Conservation (phyloP, 2,329 filamentous ascomycete species). For the Amphichorda felina region DNA sequence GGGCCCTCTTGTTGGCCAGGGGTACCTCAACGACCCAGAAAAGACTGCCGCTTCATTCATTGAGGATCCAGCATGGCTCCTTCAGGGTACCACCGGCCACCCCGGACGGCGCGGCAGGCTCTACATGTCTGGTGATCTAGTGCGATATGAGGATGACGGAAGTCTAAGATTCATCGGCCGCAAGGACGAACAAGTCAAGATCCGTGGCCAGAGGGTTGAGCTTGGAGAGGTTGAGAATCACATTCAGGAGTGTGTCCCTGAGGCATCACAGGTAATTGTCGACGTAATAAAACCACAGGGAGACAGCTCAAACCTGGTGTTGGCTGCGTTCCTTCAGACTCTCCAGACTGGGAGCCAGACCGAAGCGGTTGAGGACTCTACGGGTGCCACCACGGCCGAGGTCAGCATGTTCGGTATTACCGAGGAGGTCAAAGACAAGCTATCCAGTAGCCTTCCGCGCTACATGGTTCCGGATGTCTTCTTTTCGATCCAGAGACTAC, state of each 20-base stretch:
- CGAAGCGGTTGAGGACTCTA: neutral
- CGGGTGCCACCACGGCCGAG: too few species aligned
- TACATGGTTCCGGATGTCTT: conserved; percentile 2
- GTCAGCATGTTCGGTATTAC: neutral
- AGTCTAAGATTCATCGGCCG: conserved; percentile 19
- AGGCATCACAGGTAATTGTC: conserved; percentile 9
- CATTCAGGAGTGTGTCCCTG: conserved; percentile 2
- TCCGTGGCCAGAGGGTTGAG: conserved; percentile 37
- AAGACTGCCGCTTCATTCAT: conserved; percentile 34
- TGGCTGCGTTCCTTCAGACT: neutral
- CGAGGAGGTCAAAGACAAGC: neutral
- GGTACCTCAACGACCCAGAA: conserved; percentile 31
- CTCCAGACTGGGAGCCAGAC: neutral
- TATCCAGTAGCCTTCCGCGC: neutral
- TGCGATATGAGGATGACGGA: conserved; percentile 15
- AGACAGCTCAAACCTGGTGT: neutral
- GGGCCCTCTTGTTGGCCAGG: conserved; percentile 32
- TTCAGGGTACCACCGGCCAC: conserved; percentile 11
- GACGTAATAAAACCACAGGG: conserved; percentile 10
- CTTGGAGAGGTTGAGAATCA: conserved; percentile 16
- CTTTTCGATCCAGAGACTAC: conserved; percentile 1
- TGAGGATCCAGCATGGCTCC: conserved; percentile 24
- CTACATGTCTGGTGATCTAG: conserved; percentile 22
- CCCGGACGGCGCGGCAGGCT: conserved; percentile 18
- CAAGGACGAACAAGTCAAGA: conserved; percentile 36